phyloP scores from a whole-genome alignment of 805 yeast species.

The Wickerhamomyces hampshirensis region DNA sequence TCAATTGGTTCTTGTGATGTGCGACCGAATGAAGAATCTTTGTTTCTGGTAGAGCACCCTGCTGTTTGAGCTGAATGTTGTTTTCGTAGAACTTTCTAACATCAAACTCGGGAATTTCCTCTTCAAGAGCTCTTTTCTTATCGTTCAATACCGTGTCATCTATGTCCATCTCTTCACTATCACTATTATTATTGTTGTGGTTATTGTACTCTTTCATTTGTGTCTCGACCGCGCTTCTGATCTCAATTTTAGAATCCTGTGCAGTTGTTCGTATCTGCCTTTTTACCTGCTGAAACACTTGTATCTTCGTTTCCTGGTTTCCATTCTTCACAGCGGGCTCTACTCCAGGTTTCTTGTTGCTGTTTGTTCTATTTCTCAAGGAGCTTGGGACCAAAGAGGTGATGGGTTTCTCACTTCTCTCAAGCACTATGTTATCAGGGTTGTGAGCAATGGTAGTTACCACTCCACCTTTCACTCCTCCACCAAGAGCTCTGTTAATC shows the following conservation, averaged over 20 bases:
- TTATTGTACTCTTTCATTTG: too few species aligned
- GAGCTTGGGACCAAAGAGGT: conserved; percentile 22
- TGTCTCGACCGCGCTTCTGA: conserved; percentile 1
- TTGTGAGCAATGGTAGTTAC: conserved; percentile 12
- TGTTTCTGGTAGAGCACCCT: conserved; percentile 19
- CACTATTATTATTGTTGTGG: conserved; percentile 4
- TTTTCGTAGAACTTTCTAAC: conserved; percentile 17
- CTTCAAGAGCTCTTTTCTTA: conserved; percentile 6
- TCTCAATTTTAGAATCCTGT: conserved; percentile 1
- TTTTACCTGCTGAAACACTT: conserved; percentile 2
- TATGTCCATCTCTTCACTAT: conserved; percentile 1
- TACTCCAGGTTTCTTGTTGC: neutral
- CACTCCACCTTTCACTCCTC: conserved; percentile 14
- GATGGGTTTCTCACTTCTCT: conserved; percentile 9
- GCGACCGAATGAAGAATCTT: conserved; percentile 19
- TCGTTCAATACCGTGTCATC: neutral
- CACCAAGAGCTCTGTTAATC: conserved; percentile 13
- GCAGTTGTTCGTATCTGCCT: neutral
- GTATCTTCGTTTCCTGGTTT: neutral
- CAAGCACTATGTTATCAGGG: conserved; percentile 17
- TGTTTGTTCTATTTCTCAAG: conserved; percentile 11
- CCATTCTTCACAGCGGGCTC: too few species aligned
- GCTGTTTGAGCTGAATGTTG: conserved; percentile 18
- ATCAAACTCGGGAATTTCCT: conserved; percentile 19
- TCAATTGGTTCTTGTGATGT: conserved; percentile 22